Evolutionary conservation across 768 basidiomycete species (phyloP).

Genomic region (Naganishia randhawae): DNA sequence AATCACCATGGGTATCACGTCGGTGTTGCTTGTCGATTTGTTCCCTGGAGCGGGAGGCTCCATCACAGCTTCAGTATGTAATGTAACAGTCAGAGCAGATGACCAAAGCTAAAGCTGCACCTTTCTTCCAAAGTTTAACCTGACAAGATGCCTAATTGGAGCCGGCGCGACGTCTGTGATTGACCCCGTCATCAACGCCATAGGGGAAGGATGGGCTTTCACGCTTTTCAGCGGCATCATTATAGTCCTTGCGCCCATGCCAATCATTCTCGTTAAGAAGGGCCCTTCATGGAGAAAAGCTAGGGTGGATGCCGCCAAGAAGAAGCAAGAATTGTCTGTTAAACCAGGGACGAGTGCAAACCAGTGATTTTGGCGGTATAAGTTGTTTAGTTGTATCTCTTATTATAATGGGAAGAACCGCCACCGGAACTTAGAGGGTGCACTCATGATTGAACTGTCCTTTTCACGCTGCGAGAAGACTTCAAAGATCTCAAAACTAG

Average conservation of each 20-base stretch:
- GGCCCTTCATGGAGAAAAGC: conserved; percentile 36
- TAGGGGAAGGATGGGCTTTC: conserved; percentile 46
- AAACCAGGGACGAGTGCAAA: background rate
- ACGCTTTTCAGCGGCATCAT: conserved; percentile 41
- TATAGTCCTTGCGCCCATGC: conserved; percentile 36
- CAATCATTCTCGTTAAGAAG: conserved; percentile 33
- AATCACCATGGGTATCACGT: conserved; percentile 21
- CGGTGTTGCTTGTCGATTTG: conserved; percentile 45
- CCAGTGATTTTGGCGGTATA: background rate
- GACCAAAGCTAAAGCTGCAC: background rate
- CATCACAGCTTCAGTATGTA: conserved; percentile 47
- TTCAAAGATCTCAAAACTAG: too few species aligned
- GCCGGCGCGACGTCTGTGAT: conserved; percentile 43
- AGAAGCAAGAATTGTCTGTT: conserved; percentile 21
- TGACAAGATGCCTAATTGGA: conserved; percentile 46
- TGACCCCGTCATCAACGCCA: conserved; percentile 37
- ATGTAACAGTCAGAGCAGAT: background rate
- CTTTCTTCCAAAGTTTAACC: conserved; percentile 40
- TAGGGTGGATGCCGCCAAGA: conserved; percentile 25
- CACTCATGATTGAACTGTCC: too few species aligned
- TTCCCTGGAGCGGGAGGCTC: conserved; percentile 47
- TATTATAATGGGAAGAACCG: background rate
- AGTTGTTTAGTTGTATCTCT: background rate
- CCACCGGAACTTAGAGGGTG: too few species aligned
- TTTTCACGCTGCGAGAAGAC: too few species aligned